Conservation (phyloP, 2,329 filamentous ascomycete genomes). For the Ceratocystis variospora region DNA sequence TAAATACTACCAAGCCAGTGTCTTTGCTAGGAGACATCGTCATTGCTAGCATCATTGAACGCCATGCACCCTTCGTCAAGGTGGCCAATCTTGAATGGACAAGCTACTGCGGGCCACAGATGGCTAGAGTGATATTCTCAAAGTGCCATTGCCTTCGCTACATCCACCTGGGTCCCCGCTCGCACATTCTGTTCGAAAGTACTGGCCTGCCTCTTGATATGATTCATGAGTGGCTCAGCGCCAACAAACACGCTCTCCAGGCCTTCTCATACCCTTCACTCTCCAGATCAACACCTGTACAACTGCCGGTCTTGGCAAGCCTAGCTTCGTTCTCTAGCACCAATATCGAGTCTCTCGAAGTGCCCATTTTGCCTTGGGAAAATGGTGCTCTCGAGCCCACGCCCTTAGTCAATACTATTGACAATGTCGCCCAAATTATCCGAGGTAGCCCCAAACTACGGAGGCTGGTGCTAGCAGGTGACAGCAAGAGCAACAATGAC, state of each 20-base stretch:
- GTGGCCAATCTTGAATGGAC: neutral
- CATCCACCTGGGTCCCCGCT: neutral
- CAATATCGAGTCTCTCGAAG: slow-evolving; percentile 1
- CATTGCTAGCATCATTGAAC: neutral
- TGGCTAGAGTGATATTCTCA: neutral
- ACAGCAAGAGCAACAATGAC: neutral
- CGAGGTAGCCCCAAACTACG: neutral
- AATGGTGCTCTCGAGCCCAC: neutral
- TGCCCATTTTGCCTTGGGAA: neutral
- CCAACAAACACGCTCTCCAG: neutral
- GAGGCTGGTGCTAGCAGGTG: neutral
- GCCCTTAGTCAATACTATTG: neutral
- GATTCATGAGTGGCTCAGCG: neutral
- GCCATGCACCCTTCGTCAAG: neutral
- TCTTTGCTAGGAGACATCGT: neutral
- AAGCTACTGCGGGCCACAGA: neutral
- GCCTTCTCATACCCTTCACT: neutral
- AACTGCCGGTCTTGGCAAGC: neutral
- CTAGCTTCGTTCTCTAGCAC: neutral
- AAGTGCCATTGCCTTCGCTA: neutral
- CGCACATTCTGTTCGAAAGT: neutral
- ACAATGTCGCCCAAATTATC: neutral
- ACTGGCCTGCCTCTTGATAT: neutral
- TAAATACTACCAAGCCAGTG: neutral
- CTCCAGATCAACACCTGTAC: neutral